Evolutionary conservation across 345 rosid species (phyloP).

Genomic region (Clarkia xantiana): DNA sequence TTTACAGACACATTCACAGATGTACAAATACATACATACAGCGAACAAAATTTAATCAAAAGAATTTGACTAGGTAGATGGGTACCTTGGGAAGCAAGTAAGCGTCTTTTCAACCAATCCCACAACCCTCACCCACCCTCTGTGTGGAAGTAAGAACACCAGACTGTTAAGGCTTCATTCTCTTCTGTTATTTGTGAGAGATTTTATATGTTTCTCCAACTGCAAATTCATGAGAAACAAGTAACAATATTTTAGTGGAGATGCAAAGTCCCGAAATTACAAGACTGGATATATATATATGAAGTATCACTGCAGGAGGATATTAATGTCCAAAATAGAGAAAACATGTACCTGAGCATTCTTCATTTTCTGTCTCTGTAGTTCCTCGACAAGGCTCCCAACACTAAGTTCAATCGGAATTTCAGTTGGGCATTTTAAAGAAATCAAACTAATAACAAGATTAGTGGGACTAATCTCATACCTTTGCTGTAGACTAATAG

Average conservation of each 20-base stretch:
- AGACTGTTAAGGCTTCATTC: neutral
- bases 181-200: slow-evolving; percentile 19
- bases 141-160: neutral
- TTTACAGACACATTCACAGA: too few relatives aligned
- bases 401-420: slow-evolving; percentile 34
- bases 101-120: neutral
- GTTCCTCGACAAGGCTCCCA: slow-evolving; percentile 54
- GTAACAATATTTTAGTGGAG: too few relatives aligned
- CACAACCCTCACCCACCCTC: neutral
- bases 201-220: slow-evolving; percentile 58
- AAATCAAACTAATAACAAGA: neutral
- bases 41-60: too few relatives aligned
- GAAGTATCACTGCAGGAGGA: too few relatives aligned
- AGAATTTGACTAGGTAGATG: too few relatives aligned
- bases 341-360: slow-evolving; percentile 51
- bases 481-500: slow-evolving; percentile 67
- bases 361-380: slow-evolving; percentile 58
- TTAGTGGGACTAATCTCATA: slow-evolving; percentile 13
- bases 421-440: slow-evolving; percentile 7
- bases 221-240: slow-evolving; percentile 20
- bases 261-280: neutral
- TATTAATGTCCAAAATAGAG: too few relatives aligned
- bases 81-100: too few relatives aligned
- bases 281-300: too few relatives aligned
- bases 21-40: too few relatives aligned